A percentile compares a stretch with the other conserved stretches of the same genome.
phyloP scores from a whole-genome alignment of 129 eudicot genomes.

The Escallonia rubra region DNA sequence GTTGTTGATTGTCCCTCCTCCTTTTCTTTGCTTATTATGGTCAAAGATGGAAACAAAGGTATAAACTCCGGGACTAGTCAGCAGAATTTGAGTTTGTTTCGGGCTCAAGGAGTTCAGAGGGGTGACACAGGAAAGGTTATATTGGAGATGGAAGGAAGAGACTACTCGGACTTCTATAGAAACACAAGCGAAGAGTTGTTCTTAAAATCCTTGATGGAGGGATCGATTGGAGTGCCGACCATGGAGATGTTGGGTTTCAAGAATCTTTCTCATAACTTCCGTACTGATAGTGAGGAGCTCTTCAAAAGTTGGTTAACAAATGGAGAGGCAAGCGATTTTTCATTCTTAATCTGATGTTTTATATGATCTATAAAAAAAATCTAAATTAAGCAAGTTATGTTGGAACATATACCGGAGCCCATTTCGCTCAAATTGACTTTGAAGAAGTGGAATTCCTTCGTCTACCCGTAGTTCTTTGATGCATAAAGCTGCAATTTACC shows the following conservation, averaged over 20 bases:
- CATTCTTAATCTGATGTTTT: background rate
- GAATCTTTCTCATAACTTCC: conserved; percentile 44
- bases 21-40: conserved; percentile 15
- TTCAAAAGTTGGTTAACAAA: conserved; percentile 76
- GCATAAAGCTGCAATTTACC: too few relatives aligned
- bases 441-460: background rate
- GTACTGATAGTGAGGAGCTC: conserved; percentile 74
- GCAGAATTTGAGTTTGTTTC: conserved; percentile 24
- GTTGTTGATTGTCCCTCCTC: background rate
- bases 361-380: background rate
- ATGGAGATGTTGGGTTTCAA: conserved; percentile 68
- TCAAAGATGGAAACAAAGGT: conserved; percentile 26
- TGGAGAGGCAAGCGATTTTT: conserved; percentile 59
- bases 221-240: conserved; percentile 52
- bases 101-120: conserved; percentile 29
- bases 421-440: too few relatives aligned
- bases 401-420: background rate
- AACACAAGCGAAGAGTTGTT: conserved; percentile 74
- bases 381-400: background rate
- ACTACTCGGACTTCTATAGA: conserved; percentile 48
- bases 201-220: conserved; percentile 61
- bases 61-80: conserved; percentile 13
- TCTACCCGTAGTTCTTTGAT: background rate
- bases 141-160: conserved; percentile 68
- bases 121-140: conserved; percentile 26